Evolutionary conservation across 2,329 filamentous ascomycete species (phyloP).

Genomic region (Penicillium glabrum): DNA sequence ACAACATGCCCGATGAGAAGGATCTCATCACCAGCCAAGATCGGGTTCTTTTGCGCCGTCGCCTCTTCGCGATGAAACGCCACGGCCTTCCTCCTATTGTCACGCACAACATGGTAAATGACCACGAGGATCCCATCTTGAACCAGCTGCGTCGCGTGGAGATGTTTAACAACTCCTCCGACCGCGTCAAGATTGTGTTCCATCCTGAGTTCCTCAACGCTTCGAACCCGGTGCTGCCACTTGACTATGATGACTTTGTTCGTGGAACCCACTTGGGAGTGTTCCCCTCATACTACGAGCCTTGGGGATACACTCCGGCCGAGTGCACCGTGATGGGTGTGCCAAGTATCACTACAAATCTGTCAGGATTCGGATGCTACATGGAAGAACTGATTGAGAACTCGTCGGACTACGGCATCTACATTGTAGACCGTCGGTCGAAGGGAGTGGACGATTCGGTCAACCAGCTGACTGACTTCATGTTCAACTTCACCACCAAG

Average conservation of each 20-base stretch:
- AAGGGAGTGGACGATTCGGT: constrained; percentile 98
- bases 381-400: constrained; percentile 99
- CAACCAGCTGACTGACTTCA: constrained; percentile 86
- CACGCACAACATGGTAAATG: constrained; percentile 98
- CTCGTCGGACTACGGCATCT: constrained; percentile 96
- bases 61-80: constrained; percentile 96
- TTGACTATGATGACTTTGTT: constrained; percentile 98
- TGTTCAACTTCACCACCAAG: constrained; percentile 94
- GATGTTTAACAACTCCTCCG: constrained; percentile 91
- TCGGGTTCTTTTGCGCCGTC: constrained; percentile 84
- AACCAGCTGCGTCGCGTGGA: constrained; percentile 96
- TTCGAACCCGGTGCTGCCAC: constrained; percentile 86
- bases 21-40: constrained; percentile 90
- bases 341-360: constrained; percentile 94
- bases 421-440: constrained; percentile 92
- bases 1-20: constrained; percentile 92
- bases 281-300: constrained; percentile 98
- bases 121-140: constrained; percentile 86
- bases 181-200: constrained; percentile 97
- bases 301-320: constrained; percentile 97
- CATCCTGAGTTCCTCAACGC: constrained; percentile 98
- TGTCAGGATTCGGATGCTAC: constrained; percentile 97
- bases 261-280: constrained; percentile 93
- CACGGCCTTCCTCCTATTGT: constrained; percentile 89
- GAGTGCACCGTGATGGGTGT: constrained; percentile 99